Evolutionary conservation across 176 grass and related monocot species (phyloP), one percentile per base, ranked within the genome.

Genomic region (Guadua angustifolia): DNA sequence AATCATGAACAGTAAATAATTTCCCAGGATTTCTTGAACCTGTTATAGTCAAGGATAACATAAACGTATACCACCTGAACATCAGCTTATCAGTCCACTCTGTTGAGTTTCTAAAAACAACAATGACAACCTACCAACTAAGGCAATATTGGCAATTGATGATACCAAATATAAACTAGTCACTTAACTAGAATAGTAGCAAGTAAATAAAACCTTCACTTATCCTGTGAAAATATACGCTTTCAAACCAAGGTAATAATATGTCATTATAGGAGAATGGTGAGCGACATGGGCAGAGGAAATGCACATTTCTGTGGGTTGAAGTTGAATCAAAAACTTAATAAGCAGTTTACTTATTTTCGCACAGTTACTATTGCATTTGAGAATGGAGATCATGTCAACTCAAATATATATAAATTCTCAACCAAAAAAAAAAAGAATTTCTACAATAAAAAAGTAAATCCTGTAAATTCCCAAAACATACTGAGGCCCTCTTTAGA

Each of bases 161-260:
- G 32, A 49, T 70, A 87, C 50, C n/a, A 70, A 75, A 42, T 44
- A 50, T 51, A 59, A 61, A 36, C 4, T 21, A 73, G 17, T 9
- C 58, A 36, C 2, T 50, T 74, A 42, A 83, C 52, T 63, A 47
- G 46, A 43, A 66, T 24, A 82, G 9, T 14, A 61, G 44, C 40
- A 78, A 83, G 22, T 25, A 66, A 43, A 56, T 29, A 86, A 74
- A 79, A 64, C 5, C 32, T 46, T 69, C 14, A 49, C 19, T 70
- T 60, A 17, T 16, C 7, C 9, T 6, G 17, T 32, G 13, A 10
- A 33, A 69, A 2, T 69, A 58, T 85, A 70, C 35, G 35, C 66
- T 86, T 78, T 35, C 12, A 67, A 57, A 53, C 51, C 16, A 79
- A 64, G 24, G 18, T 38, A 74, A 12, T 36, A 57, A 8, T 39